Evolutionary conservation across 768 basidiomycete genomes (phyloP).

Genomic region (Amanita polypyramis): DNA sequence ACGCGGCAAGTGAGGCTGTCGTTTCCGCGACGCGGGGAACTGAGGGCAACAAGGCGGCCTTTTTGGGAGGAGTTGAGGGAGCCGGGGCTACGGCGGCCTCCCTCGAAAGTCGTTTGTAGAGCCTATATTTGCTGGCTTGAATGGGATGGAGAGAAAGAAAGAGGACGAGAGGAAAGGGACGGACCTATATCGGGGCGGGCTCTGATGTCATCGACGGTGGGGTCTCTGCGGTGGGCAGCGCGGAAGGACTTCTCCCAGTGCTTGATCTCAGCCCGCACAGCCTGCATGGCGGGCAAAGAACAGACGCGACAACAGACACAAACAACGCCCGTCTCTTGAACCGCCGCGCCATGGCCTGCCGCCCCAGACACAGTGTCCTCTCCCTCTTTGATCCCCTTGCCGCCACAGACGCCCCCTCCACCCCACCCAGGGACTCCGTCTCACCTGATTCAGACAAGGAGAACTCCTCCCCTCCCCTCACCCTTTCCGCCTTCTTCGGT

Average conservation of each 20-base stretch:
- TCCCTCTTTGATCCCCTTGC: slow-evolving; percentile 42
- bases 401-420: slow-evolving; percentile 6
- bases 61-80: slow-evolving; percentile 29
- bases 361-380: slow-evolving; percentile 37
- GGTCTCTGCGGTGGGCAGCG: slow-evolving; percentile 40
- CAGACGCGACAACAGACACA: slow-evolving; percentile 29
- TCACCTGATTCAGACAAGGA: slow-evolving; percentile 38
- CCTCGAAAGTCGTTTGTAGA: slow-evolving; percentile 70
- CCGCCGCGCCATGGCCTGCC: slow-evolving; percentile 14
- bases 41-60: slow-evolving; percentile 29
- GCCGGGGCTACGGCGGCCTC: slow-evolving; percentile 15
- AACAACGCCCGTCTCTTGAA: slow-evolving; percentile 21
- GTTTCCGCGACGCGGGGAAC: slow-evolving; percentile 41
- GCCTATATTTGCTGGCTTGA: slow-evolving; percentile 72
- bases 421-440: slow-evolving; percentile 11
- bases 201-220: slow-evolving; percentile 65
- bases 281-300: slow-evolving; percentile 6
- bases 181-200: slow-evolving; percentile 51
- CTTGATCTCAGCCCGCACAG: slow-evolving; percentile 53
- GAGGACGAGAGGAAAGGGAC: slow-evolving; percentile 14
- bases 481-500: slow-evolving; percentile 27
- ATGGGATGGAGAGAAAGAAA: not conserved
- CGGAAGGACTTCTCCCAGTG: slow-evolving; percentile 67
- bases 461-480: slow-evolving; percentile 23
- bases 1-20: slow-evolving; percentile 41